A percentile compares a stretch with the other conserved stretches of the same genome.
These are phyloP conservation scores for Populus tremula DNA, from an alignment of 345 rosid species.

Conservation along the genomic window DNA sequence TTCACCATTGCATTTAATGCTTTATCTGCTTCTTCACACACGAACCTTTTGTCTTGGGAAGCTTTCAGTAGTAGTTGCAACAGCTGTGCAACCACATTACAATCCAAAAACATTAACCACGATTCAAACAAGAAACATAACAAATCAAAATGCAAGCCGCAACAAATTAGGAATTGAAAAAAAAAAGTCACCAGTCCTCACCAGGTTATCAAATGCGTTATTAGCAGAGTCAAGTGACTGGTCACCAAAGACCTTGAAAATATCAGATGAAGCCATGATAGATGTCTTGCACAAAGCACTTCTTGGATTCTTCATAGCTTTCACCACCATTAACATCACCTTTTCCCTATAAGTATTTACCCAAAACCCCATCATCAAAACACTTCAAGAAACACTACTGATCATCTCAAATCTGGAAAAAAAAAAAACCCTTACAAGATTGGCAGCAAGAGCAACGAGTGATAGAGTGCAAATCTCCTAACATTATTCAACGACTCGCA, in stretches of 20 bases:
- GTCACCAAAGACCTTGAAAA: conserved; percentile 69
- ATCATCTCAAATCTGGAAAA: not conserved
- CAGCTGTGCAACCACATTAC: conserved; percentile 51
- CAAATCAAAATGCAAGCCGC: not conserved
- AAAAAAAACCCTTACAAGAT: conserved; percentile 57
- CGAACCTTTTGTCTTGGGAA: conserved; percentile 93
- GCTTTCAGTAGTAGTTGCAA: conserved; percentile 90
- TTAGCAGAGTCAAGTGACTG: conserved; percentile 51
- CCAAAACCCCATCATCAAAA: conserved; percentile 11
- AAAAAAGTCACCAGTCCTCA: conserved; percentile 51
- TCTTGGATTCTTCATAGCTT: conserved; percentile 92
- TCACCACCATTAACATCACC: conserved; percentile 70
- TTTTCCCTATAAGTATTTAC: conserved; percentile 48
- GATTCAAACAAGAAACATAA: not conserved
- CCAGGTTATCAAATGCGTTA: not conserved
- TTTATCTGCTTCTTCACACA: conserved; percentile 93
- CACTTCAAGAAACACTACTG: not conserved
- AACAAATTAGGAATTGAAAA: not conserved
- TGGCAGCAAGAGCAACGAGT: conserved; percentile 58
- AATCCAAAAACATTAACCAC: not conserved
- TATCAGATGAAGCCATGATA: conserved; percentile 82
- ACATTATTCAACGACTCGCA: conserved; percentile 82
- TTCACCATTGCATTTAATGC: conserved; percentile 77
- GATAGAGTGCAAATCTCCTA: conserved; percentile 73
- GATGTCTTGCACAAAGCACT: conserved; percentile 97